A percentile compares a stretch with the other conserved stretches of the same genome.
These are phyloP conservation scores for Zymoseptoria passerinii DNA, from an alignment of 2,329 filamentous ascomycete species.

Conservation along the genomic window DNA sequence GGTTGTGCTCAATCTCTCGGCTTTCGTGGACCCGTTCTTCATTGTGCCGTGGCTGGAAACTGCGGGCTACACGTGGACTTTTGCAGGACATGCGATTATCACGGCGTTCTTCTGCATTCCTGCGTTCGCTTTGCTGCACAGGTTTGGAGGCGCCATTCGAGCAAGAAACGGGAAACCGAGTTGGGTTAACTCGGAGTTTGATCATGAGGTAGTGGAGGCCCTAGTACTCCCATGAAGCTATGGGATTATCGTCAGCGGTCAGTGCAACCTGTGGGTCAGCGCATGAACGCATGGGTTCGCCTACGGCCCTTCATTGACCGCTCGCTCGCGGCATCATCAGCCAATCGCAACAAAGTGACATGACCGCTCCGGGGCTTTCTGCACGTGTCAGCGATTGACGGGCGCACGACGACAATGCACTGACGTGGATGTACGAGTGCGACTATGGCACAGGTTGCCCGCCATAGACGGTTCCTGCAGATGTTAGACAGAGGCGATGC, in stretches of 20 bases:
- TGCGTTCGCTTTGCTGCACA: conserved; percentile 10
- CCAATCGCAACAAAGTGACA: too few relatives aligned
- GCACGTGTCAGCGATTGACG: too few relatives aligned
- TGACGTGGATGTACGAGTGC: not conserved
- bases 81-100: conserved; percentile 13
- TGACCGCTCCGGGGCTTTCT: too few relatives aligned
- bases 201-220: conserved; percentile 1
- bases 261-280: too few relatives aligned
- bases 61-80: conserved; percentile 13
- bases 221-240: not conserved
- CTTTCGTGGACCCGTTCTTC: conserved; percentile 15
- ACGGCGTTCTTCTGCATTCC: conserved; percentile 13
- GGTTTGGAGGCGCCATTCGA: conserved; percentile 7
- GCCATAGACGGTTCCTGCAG: too few relatives aligned
- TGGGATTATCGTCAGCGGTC: too few relatives aligned
- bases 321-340: too few relatives aligned
- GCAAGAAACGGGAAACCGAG: conserved; percentile 6
- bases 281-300: too few relatives aligned
- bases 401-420: not conserved
- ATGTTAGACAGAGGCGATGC: not conserved
- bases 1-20: conserved; percentile 13
- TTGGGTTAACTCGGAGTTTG: conserved; percentile 15
- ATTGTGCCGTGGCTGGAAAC: conserved; percentile 13
- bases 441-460: not conserved
- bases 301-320: too few relatives aligned